These are phyloP conservation scores for Immersiella caudata DNA, from an alignment of 495 filamentous ascomycete genomes.

Conservation along the genomic window DNA sequence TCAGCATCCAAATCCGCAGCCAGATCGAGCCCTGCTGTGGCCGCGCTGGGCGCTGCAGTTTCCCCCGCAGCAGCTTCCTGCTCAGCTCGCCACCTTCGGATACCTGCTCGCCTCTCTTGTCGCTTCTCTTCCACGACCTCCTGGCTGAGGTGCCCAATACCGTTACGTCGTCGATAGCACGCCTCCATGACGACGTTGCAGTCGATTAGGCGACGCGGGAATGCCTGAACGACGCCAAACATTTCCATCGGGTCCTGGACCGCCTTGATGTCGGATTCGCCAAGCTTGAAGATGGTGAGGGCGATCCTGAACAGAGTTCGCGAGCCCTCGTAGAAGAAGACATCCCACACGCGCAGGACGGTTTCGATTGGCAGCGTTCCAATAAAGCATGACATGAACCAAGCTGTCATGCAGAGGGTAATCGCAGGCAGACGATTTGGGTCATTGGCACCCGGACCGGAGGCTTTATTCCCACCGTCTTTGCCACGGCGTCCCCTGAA, in stretches of 20 bases:
- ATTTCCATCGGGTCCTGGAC: slow-evolving; percentile 93
- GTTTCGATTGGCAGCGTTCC: slow-evolving; percentile 90
- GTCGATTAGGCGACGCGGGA: slow-evolving; percentile 80
- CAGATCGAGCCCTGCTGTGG: slow-evolving; percentile 35
- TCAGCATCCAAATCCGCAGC: slow-evolving; percentile 32
- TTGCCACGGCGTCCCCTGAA: slow-evolving; percentile 39
- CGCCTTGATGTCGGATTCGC: slow-evolving; percentile 76
- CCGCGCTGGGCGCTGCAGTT: slow-evolving; percentile 13
- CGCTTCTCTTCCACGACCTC: slow-evolving; percentile 64
- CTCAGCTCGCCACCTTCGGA: slow-evolving; percentile 46
- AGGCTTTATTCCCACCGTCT: slow-evolving; percentile 31
- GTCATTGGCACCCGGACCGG: slow-evolving; percentile 33
- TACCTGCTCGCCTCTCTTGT: slow-evolving; percentile 56
- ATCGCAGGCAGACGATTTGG: slow-evolving; percentile 77
- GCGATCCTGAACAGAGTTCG: slow-evolving; percentile 95
- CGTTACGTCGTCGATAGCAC: slow-evolving; percentile 76
- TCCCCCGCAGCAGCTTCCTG: slow-evolving; percentile 39
- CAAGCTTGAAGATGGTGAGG: slow-evolving; percentile 89
- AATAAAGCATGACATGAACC: slow-evolving; percentile 98
- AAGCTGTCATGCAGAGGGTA: slow-evolving; percentile 90
- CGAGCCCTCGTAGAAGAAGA: slow-evolving; percentile 92
- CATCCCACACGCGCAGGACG: slow-evolving; percentile 90
- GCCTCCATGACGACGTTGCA: slow-evolving; percentile 78
- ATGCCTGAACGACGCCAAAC: slow-evolving; percentile 91
- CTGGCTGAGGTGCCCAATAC: slow-evolving; percentile 78